Percentiles rank a stretch among this genome's conserved stretches.
Evolutionary conservation across 2,329 filamentous ascomycete genomes (phyloP).

Genomic region (Penicillium sp.): DNA sequence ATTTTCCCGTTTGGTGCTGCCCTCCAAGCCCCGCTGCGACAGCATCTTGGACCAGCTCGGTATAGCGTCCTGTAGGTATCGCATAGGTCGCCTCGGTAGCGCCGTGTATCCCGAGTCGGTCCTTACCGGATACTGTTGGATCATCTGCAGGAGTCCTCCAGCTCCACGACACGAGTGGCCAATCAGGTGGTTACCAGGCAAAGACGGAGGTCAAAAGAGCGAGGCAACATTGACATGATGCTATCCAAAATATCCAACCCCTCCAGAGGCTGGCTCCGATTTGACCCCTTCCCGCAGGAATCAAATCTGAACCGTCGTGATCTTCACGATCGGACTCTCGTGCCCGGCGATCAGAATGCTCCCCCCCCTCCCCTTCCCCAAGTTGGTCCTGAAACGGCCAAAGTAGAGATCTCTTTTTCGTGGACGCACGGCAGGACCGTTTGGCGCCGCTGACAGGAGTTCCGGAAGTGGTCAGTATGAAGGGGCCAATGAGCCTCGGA

Average conservation of each 20-base stretch:
- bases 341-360: too few relatives aligned
- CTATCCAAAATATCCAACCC: neutral
- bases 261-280: too few relatives aligned
- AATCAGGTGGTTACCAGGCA: neutral
- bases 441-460: slow-evolving; percentile 8
- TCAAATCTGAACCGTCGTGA: too few relatives aligned
- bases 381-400: too few relatives aligned
- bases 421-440: slow-evolving; percentile 3
- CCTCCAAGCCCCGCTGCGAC: neutral
- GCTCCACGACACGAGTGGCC: neutral
- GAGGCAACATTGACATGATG: slow-evolving; percentile 1
- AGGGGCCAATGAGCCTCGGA: slow-evolving; percentile 9
- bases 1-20: neutral
- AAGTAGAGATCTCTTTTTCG: too few relatives aligned
- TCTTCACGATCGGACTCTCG: too few relatives aligned
- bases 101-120: slow-evolving; percentile 4
- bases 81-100: slow-evolving; percentile 1
- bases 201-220: neutral
- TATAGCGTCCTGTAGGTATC: slow-evolving; percentile 1
- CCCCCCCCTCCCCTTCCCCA: too few relatives aligned
- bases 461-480: slow-evolving; percentile 5
- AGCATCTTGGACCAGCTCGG: neutral
- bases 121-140: slow-evolving; percentile 5
- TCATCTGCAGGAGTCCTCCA: slow-evolving; percentile 4
- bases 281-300: too few relatives aligned